Evolutionary conservation across 2,329 filamentous ascomycete genomes (phyloP), one percentile per base, ranked within the genome.

Genomic region (Sphaerulina vaccinii): DNA sequence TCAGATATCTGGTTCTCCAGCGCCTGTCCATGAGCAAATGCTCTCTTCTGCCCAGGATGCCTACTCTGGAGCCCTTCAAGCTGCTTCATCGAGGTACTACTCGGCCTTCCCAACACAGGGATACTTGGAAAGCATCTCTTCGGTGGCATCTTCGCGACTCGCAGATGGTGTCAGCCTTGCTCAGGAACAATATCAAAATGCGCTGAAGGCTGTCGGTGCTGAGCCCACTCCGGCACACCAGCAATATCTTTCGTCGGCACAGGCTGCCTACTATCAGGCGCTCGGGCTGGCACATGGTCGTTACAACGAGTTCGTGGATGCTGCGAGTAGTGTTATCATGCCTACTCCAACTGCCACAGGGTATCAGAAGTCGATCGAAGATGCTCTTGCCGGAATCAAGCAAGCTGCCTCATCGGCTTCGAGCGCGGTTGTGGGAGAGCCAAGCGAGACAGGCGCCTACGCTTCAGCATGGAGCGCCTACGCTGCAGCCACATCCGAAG

Each of bases 281-380:
- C 70, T 93, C 19, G 89, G 89, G 22, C 70, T 89, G 38, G 89
- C 90, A 1, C 86, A 95, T 63, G 88, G 84, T 37, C 82, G 85
- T 32, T 93, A 93, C 68, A 83, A 85, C 4, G 85, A 85, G 43
- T 92, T 93, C 63, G 59, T 93, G 2, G 77, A 78, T 10, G 83
- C 85, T 3, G 88, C 87, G 6, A 89, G 86, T 8, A 83, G 80
- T 29, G 87, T 84, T 16, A 75, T 89, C 35, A 85, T 82, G 49
- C 82, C 82, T 5, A 72, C 92, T 89, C 69, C 83, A 80, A 22
- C 85, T 82, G 49, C 55, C 5, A 58, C 62, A 36, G 64, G 62
- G 68, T 91, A 91, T 67, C 82, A 84, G 4, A 85, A 84, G 44
- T 90, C 91, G 63, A 61, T 93, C 6, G 77, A 57, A 16, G 49